Evolutionary conservation across 2,329 filamentous ascomycete genomes (phyloP).

Genomic region (Emydomyces testavorans): DNA sequence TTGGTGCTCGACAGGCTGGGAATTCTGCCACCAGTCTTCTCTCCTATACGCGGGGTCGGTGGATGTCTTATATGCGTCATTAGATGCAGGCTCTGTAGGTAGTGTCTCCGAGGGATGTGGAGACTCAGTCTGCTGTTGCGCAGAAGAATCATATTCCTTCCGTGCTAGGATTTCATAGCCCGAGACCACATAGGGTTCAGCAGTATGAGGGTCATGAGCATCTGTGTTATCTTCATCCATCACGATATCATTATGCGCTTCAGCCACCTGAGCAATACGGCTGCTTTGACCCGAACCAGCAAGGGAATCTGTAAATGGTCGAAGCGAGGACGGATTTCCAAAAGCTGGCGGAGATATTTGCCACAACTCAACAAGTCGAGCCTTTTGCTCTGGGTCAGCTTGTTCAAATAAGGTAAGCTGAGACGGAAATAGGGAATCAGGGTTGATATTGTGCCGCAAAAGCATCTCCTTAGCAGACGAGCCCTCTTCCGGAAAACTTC

Average conservation of each 20-base stretch:
- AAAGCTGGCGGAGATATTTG: slow-evolving; percentile 61
- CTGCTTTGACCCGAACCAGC: background rate
- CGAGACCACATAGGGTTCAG: slow-evolving; percentile 73
- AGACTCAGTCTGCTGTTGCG: slow-evolving; percentile 9
- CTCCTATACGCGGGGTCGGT: slow-evolving; percentile 34
- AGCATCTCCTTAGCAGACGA: slow-evolving; percentile 46
- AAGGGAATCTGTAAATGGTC: background rate
- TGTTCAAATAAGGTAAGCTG: slow-evolving; percentile 70
- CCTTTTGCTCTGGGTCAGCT: slow-evolving; percentile 59
- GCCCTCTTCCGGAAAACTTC: slow-evolving; percentile 28
- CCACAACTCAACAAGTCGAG: slow-evolving; percentile 74
- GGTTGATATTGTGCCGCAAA: slow-evolving; percentile 57
- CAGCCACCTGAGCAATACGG: background rate
- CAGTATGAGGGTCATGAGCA: slow-evolving; percentile 32
- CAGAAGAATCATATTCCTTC: slow-evolving; percentile 46
- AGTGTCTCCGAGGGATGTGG: background rate
- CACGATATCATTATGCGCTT: background rate
- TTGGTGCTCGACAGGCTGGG: slow-evolving; percentile 29
- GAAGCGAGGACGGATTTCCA: slow-evolving; percentile 38
- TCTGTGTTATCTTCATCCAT: slow-evolving; percentile 2
- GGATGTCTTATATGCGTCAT: slow-evolving; percentile 25
- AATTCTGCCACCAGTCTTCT: slow-evolving; percentile 31
- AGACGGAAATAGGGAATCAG: slow-evolving; percentile 54
- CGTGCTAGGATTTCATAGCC: slow-evolving; percentile 64
- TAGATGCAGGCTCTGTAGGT: background rate